Evolutionary conservation across 371 early-diverging fungal genomes (phyloP).

Genomic region (Capillidium rhysosporum): DNA sequence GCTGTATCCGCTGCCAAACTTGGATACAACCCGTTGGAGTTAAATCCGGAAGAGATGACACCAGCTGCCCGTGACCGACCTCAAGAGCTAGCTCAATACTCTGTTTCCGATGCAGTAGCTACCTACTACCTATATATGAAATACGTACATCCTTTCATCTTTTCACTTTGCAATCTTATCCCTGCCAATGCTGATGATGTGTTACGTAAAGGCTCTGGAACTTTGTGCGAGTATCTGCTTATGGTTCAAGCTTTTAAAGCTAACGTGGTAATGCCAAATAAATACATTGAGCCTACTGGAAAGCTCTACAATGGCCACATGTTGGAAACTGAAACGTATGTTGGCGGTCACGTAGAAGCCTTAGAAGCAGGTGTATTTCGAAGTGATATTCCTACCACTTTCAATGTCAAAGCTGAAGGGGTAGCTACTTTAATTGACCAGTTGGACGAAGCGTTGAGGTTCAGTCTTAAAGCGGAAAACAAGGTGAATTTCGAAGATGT

Average conservation of each 20-base stretch:
- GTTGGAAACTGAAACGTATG: constrained; percentile 91
- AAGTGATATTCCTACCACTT: constrained; percentile 85
- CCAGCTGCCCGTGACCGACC: constrained; percentile 86
- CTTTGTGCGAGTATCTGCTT: constrained; percentile 93
- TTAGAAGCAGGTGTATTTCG: constrained; percentile 97
- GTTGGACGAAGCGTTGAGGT: constrained; percentile 76
- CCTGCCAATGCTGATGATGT: constrained; percentile 96
- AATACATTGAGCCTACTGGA: constrained; percentile 54
- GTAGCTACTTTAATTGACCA: constrained; percentile 71
- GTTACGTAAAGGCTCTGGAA: constrained; percentile 92
- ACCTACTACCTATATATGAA: constrained; percentile 99
- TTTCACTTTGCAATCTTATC: constrained; percentile 97
- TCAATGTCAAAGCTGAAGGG: constrained; percentile 55
- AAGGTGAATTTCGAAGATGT: constrained; percentile 21
- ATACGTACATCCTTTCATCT: constrained; percentile 98
- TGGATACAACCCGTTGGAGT: constrained; percentile 96
- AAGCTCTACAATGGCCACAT: constrained; percentile 81
- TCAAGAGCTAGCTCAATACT: constrained; percentile 94
- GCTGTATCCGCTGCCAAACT: constrained; percentile 94
- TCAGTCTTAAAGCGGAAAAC: constrained; percentile 71
- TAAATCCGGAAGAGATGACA: constrained; percentile 99
- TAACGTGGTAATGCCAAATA: constrained; percentile 92
- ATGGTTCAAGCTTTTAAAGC: constrained; percentile 93
- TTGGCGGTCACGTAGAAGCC: constrained; percentile 99
- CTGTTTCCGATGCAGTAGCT: constrained; percentile 99